These are phyloP conservation scores for Camelina neglecta DNA, from an alignment of 345 rosid genomes.

Conservation along the genomic window DNA sequence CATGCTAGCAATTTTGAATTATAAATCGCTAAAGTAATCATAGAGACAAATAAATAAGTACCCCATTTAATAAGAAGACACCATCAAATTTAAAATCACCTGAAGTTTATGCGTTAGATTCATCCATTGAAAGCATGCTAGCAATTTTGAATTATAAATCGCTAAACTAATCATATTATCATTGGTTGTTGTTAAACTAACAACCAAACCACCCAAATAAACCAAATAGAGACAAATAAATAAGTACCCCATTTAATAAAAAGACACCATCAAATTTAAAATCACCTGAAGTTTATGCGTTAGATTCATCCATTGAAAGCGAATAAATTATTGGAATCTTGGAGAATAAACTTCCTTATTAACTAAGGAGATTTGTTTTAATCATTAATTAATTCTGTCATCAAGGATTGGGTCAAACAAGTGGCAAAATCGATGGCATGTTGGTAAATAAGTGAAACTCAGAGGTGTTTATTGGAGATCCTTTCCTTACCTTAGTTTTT, in stretches of 20 bases:
- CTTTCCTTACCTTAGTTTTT: slow-evolving; percentile 6
- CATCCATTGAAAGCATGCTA: background rate
- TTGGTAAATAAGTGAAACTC: slow-evolving; percentile 22
- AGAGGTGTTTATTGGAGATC: background rate
- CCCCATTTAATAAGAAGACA: no score
- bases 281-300: background rate
- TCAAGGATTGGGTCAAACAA: slow-evolving; percentile 7
- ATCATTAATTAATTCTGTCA: background rate
- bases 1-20: background rate
- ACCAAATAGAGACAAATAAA: background rate
- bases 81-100: no score
- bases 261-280: background rate
- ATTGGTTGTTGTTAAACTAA: slow-evolving; percentile 10
- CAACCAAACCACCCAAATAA: slow-evolving; percentile 12
- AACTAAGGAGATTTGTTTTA: background rate
- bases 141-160: background rate
- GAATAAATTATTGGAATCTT: background rate
- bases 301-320: background rate
- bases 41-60: background rate
- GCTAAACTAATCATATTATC: background rate
- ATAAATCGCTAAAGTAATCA: background rate
- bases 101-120: no score
- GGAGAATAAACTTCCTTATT: background rate
- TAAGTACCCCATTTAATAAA: background rate
- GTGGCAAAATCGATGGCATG: slow-evolving; percentile 20